Evolutionary conservation across 306 rosid genomes (phyloP), one percentile per base, ranked within the genome.

Genomic region (Malus sylvestris): DNA sequence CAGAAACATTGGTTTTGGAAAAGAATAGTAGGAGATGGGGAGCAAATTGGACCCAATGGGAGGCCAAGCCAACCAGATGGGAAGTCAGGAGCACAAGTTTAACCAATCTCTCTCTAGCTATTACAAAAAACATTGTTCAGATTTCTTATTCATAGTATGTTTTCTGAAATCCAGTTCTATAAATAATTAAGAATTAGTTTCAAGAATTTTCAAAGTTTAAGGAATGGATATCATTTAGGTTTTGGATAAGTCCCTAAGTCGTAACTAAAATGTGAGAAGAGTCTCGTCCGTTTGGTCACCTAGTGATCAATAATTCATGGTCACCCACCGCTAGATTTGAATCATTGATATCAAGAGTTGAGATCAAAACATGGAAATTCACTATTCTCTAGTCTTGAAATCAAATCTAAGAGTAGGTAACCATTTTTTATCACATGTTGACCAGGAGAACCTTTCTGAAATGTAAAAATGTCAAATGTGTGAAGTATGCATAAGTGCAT

Each of bases 1-100:
- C 87, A 96, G 80, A 88, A 74, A 18, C 99, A 93, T 66, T 89
- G 97, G 98, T 89, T 88, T 65, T 96, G 99, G 98, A 91, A 86
- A 83, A 82, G 79, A 12, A 9, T 83, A n/a, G 86, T 93, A 8
- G 68, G 71, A 79, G 78, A 81, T 8, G 84, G 67, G 45, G 84
- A 82, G 11, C 73, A 6, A 63, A 79, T 51, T 45, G 68, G 23
- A 81, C 18, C 72, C 25, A 69, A 76, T 27, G 82, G 79, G 69
- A 89, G 86, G 67, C 46, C 68, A 3, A 51, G 45, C 55, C 73
- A 38, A 19, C 13, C 22, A 13, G 61, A 15, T 49, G n/a, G 60
- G 27, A n/a, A 16, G 44, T 49, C 55, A 4, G 70, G n/a, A 55
- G 66, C 71, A 52, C 32, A 63, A 25, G 70, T 70, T 70, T 85